phyloP scores from a whole-genome alignment of 805 yeast species.

The Myxozyma kluyveri region DNA sequence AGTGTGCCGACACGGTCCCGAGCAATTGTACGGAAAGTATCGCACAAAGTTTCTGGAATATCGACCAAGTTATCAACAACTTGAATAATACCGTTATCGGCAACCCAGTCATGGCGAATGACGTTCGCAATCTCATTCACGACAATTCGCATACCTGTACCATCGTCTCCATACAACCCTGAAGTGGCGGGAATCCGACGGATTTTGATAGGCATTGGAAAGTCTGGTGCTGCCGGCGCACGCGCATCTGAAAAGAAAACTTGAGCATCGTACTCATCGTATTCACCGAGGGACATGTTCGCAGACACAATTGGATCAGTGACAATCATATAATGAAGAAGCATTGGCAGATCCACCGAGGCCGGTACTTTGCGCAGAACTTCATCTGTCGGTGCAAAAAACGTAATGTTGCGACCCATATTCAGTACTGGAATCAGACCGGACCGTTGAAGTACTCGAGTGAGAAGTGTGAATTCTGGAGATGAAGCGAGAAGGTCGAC shows the following conservation, averaged over 20 bases:
- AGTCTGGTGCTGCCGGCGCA: constrained; percentile 25
- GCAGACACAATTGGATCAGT: constrained; percentile 17
- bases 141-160: constrained; percentile 9
- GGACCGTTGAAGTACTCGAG: constrained; percentile 26
- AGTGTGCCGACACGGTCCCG: neutral
- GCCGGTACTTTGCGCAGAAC: constrained; percentile 18
- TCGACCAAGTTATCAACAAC: constrained; percentile 27
- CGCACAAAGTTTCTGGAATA: constrained; percentile 27
- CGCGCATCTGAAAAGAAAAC: constrained; percentile 23
- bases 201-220: constrained; percentile 24
- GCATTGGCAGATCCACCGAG: constrained; percentile 10
- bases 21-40: constrained; percentile 4
- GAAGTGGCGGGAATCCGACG: constrained; percentile 2
- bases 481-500: constrained; percentile 28
- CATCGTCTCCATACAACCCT: constrained; percentile 6
- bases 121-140: constrained; percentile 21
- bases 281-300: constrained; percentile 2
- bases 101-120: constrained; percentile 31
- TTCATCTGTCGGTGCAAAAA: constrained; percentile 25
- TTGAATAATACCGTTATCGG: constrained; percentile 32
- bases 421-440: constrained; percentile 27
- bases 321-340: constrained; percentile 20
- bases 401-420: constrained; percentile 24
- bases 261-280: neutral
- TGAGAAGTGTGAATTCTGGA: constrained; percentile 23